phyloP scores from a whole-genome alignment of 495 filamentous ascomycete genomes.

The Corynascus novoguineensis region DNA sequence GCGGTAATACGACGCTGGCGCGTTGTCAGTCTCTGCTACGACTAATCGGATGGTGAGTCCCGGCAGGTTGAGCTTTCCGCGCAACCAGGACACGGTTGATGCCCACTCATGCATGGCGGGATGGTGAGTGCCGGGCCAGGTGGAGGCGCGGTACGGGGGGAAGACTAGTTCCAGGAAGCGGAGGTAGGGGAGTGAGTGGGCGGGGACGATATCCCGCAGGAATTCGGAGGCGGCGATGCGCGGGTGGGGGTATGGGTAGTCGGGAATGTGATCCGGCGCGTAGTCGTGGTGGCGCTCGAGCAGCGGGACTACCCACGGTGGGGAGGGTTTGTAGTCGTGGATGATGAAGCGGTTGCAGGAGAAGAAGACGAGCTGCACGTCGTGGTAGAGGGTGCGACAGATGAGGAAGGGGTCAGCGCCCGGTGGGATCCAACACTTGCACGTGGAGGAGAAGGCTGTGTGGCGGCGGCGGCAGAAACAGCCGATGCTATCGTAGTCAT shows the following conservation, averaged over 20 bases:
- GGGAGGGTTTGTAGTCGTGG: neutral
- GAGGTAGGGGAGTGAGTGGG: neutral
- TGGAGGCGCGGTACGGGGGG: neutral
- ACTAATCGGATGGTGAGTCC: neutral
- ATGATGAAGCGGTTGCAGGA: neutral
- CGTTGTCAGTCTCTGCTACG: neutral
- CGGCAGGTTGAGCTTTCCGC: neutral
- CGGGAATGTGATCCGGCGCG: neutral
- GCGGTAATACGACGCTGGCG: neutral
- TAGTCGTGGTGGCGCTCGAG: neutral
- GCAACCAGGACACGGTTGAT: neutral
- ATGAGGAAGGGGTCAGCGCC: neutral
- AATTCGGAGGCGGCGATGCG: neutral
- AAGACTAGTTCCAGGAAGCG: neutral
- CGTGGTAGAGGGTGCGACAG: neutral
- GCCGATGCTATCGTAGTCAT: neutral
- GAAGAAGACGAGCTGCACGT: constrained; percentile 1
- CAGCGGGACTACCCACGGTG: neutral
- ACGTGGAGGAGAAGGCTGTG: neutral
- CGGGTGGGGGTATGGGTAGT: neutral
- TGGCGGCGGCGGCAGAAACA: neutral
- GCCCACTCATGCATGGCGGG: neutral
- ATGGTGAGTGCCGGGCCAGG: neutral
- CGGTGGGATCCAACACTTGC: neutral
- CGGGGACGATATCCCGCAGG: neutral